These are phyloP conservation scores for Camelina sativa DNA, from an alignment of 345 rosid species.

Conservation along the genomic window DNA sequence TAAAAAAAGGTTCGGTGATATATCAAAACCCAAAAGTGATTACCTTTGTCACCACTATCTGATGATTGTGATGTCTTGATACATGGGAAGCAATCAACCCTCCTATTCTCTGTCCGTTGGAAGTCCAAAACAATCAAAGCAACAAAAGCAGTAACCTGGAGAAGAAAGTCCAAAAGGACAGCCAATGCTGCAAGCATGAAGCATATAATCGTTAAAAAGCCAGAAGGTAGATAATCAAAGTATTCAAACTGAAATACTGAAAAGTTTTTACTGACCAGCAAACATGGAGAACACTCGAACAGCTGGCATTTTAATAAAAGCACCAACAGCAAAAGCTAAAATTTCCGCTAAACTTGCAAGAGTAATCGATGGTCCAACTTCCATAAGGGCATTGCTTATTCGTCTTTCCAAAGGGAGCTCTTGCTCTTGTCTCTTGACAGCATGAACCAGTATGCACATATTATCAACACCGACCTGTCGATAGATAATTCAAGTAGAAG, in stretches of 20 bases:
- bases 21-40: not conserved
- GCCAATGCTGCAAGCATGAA: slow-evolving; percentile 79
- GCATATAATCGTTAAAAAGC: slow-evolving; percentile 25
- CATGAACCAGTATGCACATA: slow-evolving; percentile 95
- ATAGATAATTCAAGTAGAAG: slow-evolving; percentile 10
- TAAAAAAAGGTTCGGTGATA: slow-evolving; percentile 6
- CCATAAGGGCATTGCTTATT: slow-evolving; percentile 94
- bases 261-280: slow-evolving; percentile 65
- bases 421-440: slow-evolving; percentile 89
- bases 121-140: slow-evolving; percentile 92
- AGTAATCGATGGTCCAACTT: slow-evolving; percentile 98
- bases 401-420: slow-evolving; percentile 80
- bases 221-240: slow-evolving; percentile 14
- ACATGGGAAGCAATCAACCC: slow-evolving; percentile 96
- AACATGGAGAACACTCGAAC: slow-evolving; percentile 98
- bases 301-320: slow-evolving; percentile 96
- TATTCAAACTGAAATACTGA: not conserved
- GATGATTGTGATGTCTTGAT: slow-evolving; percentile 55
- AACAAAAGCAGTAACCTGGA: slow-evolving; percentile 97
- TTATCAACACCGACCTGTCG: slow-evolving; percentile 96
- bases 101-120: slow-evolving; percentile 69
- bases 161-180: slow-evolving; percentile 91
- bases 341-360: slow-evolving; percentile 96
- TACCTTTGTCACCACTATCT: slow-evolving; percentile 75
- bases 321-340: slow-evolving; percentile 96